These are phyloP conservation scores for Aureobasidium sp. DNA, from an alignment of 2,329 filamentous ascomycete species.

Conservation along the genomic window DNA sequence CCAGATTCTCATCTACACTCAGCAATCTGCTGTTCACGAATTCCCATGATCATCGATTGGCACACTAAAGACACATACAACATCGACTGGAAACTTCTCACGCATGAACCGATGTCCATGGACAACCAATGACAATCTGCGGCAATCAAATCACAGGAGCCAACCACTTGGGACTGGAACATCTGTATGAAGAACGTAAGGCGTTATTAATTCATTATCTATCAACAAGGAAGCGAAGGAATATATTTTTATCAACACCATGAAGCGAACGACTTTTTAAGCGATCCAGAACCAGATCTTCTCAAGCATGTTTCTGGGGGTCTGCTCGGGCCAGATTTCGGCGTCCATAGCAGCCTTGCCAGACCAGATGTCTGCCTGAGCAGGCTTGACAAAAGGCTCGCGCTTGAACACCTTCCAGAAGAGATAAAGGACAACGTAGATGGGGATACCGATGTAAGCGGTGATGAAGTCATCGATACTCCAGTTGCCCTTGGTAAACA, in stretches of 20 bases:
- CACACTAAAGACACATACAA: neutral
- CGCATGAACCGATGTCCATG: neutral
- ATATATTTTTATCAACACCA: conserved; percentile 6
- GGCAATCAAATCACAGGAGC: too few relatives aligned
- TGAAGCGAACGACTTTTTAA: conserved; percentile 24
- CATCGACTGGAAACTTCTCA: neutral
- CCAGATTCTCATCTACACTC: neutral
- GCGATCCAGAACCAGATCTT: conserved; percentile 43
- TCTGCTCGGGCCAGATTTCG: conserved; percentile 36
- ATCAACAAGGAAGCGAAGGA: neutral
- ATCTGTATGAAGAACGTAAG: neutral
- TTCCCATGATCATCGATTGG: neutral
- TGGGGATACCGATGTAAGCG: conserved; percentile 25
- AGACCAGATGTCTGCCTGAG: conserved; percentile 37
- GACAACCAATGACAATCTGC: neutral
- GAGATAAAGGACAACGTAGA: conserved; percentile 40
- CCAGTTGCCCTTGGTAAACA: conserved; percentile 46
- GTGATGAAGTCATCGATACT: conserved; percentile 42
- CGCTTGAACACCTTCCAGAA: conserved; percentile 60
- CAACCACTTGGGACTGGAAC: neutral
- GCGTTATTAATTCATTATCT: neutral
- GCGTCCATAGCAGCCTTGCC: conserved; percentile 41
- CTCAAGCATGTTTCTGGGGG: conserved; percentile 37
- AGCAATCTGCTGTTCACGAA: neutral
- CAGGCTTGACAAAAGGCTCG: conserved; percentile 42